Percentiles rank a stretch among this genome's conserved stretches.
Evolutionary conservation across 2,329 filamentous ascomycete genomes (phyloP).

Genomic region (Pseudodiploospora longispora): DNA sequence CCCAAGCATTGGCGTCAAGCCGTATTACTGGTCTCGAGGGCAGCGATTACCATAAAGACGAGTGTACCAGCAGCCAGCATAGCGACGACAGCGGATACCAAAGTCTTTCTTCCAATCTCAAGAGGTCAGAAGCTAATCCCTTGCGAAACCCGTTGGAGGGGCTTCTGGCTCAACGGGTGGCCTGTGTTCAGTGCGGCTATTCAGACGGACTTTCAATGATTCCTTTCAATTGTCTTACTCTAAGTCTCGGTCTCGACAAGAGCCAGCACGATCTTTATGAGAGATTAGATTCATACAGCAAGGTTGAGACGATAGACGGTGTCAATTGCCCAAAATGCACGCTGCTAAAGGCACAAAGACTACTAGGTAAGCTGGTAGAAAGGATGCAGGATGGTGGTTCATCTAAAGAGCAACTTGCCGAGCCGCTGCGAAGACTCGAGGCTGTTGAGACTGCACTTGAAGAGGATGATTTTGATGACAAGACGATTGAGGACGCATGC

Average conservation of each 20-base stretch:
- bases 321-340: conserved; percentile 93
- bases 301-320: conserved; percentile 75
- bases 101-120: conserved; percentile 32
- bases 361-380: conserved; percentile 40
- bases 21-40: conserved; percentile 2
- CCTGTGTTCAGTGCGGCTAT: conserved; percentile 76
- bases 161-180: conserved; percentile 77
- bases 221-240: conserved; percentile 87
- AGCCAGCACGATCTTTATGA: conserved; percentile 63
- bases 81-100: conserved; percentile 53
- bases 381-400: conserved; percentile 25
- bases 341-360: conserved; percentile 48
- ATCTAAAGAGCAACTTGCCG: conserved; percentile 42
- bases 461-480: conserved; percentile 71
- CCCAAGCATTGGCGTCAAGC: conserved; percentile 11
- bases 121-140: conserved; percentile 27
- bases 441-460: conserved; percentile 65
- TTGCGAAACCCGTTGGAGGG: conserved; percentile 78
- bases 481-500: conserved; percentile 54
- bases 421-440: conserved; percentile 48
- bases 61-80: conserved; percentile 36
- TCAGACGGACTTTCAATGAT: conserved; percentile 85
- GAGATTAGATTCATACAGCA: conserved; percentile 76
- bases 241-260: conserved; percentile 62
- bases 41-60: conserved; percentile 23